Percentiles rank a stretch among this genome's conserved stretches.
phyloP scores from a whole-genome alignment of 768 basidiomycete genomes.

The Phanerochaete carnosa region DNA sequence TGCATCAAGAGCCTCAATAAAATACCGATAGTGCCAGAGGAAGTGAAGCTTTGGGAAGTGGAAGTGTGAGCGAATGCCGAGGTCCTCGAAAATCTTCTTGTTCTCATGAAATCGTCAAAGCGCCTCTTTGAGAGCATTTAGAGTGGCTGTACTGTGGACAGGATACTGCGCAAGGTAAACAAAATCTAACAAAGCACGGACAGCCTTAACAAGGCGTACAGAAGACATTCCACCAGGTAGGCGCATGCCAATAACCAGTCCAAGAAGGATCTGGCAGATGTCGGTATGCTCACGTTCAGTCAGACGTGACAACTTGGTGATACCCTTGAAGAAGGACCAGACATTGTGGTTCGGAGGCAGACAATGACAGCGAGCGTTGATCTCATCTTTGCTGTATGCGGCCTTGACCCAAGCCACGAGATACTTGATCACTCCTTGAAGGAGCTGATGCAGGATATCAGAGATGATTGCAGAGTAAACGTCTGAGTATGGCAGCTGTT shows the following conservation, averaged over 20 bases:
- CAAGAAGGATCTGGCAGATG: conserved; percentile 9
- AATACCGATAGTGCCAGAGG: conserved; percentile 18
- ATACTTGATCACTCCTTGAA: conserved; percentile 32
- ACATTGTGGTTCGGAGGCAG: conserved; percentile 35
- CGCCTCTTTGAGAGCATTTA: conserved; percentile 10
- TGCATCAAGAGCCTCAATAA: conserved; percentile 17
- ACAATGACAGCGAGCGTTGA: conserved; percentile 31
- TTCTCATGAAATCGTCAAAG: conserved; percentile 19
- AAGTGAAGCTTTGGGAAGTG: conserved; percentile 22
- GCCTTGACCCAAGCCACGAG: conserved; percentile 29
- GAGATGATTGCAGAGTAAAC: conserved; percentile 23
- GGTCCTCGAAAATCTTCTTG: conserved; percentile 22
- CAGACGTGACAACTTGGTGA: conserved; percentile 27
- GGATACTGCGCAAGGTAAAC: conserved; percentile 23
- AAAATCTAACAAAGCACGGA: conserved; percentile 22
- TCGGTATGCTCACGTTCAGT: conserved; percentile 27
- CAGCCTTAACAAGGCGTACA: conserved; percentile 11
- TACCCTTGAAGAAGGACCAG: conserved; percentile 33
- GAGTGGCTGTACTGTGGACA: conserved; percentile 14
- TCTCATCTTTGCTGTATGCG: conserved; percentile 26
- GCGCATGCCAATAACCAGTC: conserved; percentile 14
- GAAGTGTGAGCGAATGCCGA: conserved; percentile 18
- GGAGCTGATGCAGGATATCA: conserved; percentile 27
- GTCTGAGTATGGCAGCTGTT: conserved; percentile 19
- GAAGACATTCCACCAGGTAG: conserved; percentile 5